Evolutionary conservation across 106 monocot genomes (phyloP), one percentile per base, ranked within the genome.

Genomic region (Agapanthus africanus): DNA sequence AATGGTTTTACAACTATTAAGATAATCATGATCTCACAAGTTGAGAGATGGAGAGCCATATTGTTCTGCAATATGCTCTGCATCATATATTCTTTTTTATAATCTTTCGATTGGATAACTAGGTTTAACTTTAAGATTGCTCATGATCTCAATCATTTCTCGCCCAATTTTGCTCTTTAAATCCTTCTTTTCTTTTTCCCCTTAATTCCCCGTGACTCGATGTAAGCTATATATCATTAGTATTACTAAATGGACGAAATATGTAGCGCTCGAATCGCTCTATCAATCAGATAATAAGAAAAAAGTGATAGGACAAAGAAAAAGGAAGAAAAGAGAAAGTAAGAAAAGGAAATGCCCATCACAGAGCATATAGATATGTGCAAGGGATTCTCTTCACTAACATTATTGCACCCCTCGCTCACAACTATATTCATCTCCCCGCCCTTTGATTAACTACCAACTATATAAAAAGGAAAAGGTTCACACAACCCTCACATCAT

Each of bases 311-410:
- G n/a, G n/a, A n/a, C n/a, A 21, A 3, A 21, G 4, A 2, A 57
- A 7, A 18, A 64, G 22, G 19, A 30, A 37, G 15, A 21, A 62
- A 62, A 62, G n/a, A 36, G 6, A 10, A 23, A 51, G 51, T 25
- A 22, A n/a, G 62, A 61, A 61, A 61, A 35, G 4, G 18, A 61
- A 61, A 61, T 61, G 60, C 34, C 35, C 60, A 61, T 61, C 60
- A 61, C 32, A 19, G 32, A 61, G 60, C 60, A 61, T 61, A 61
- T 34, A 34, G 60, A 61, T 61, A 35, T 32, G 60, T 61, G 60
- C 60, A 61, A 61, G 33, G 32, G 60, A 61, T 61, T 61, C 35
- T 16, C 6, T 18, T 1, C 33, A 6, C 35, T 61, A n/a, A 35
- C 33, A 34, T 61, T 61, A 34, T 35, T 61, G 19, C 35, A 19